Conservation (phyloP, 2,329 filamentous ascomycete species). For the Claviceps sp. region DNA sequence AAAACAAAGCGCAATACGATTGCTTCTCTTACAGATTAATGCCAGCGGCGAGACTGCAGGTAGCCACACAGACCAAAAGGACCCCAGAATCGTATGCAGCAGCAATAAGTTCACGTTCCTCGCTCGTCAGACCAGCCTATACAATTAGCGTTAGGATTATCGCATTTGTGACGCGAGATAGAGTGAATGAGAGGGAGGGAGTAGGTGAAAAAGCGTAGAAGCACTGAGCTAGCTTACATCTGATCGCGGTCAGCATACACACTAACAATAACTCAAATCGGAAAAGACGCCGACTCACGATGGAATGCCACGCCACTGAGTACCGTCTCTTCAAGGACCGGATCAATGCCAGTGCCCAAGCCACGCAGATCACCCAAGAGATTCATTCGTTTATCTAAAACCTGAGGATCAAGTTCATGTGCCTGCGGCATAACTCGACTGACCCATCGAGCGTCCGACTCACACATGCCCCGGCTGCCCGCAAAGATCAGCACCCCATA, state of each 20-base stretch:
- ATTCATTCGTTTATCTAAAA: constrained; percentile 47
- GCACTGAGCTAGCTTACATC: constrained; percentile 20
- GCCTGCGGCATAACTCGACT: constrained; percentile 48
- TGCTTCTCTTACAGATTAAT: constrained; percentile 46
- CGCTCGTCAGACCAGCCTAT: constrained; percentile 55
- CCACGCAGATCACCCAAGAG: constrained; percentile 53
- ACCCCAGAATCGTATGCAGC: constrained; percentile 55
- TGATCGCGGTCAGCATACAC: constrained; percentile 9
- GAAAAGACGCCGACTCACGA: constrained; percentile 30
- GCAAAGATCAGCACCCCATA: constrained; percentile 65
- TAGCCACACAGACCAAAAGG: constrained; percentile 60
- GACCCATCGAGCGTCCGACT: constrained; percentile 54
- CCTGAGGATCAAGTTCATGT: constrained; percentile 28
- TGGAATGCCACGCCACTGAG: constrained; percentile 61
- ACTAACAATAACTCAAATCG: background rate
- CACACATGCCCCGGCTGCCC: constrained; percentile 53
- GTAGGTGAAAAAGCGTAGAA: background rate
- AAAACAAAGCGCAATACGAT: too few species aligned
- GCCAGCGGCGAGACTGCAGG: constrained; percentile 70
- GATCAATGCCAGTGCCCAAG: constrained; percentile 52
- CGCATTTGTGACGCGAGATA: background rate
- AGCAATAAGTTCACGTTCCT: constrained; percentile 61
- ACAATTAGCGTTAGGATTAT: constrained; percentile 11
- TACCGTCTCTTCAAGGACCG: constrained; percentile 49
- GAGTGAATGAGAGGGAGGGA: background rate